Conservation (phyloP, 805 yeast genomes). For the Saturnispora sanitii region DNA sequence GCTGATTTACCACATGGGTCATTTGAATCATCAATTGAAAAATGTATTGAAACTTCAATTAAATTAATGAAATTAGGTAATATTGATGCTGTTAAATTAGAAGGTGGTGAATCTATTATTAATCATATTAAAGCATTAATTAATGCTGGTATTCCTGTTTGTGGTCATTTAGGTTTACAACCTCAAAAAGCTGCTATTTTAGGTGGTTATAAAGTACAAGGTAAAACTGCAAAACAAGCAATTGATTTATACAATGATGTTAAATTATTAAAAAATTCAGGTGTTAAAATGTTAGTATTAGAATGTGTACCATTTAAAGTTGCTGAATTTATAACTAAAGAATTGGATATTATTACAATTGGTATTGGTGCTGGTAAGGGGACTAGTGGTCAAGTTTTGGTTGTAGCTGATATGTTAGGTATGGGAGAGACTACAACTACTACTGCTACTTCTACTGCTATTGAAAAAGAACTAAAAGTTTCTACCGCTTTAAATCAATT, state of each 20-base stretch:
- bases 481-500: neutral
- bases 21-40: constrained; percentile 53
- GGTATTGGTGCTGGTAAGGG: constrained; percentile 92
- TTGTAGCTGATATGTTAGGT: constrained; percentile 76
- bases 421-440: constrained; percentile 40
- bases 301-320: constrained; percentile 81
- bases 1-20: constrained; percentile 89
- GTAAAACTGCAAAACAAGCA: constrained; percentile 48
- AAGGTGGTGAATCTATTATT: constrained; percentile 60
- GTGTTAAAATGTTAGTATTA: constrained; percentile 63
- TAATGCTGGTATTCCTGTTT: constrained; percentile 71
- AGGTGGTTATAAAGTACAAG: constrained; percentile 89
- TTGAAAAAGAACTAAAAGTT: too few relatives aligned
- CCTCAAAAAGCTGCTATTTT: constrained; percentile 75
- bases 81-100: constrained; percentile 70
- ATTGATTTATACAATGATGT: constrained; percentile 56
- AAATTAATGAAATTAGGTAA: constrained; percentile 47
- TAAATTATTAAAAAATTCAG: constrained; percentile 56
- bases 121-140: constrained; percentile 48
- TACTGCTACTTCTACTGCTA: constrained; percentile 27
- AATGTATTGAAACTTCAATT: constrained; percentile 54
- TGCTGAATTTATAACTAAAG: constrained; percentile 52
- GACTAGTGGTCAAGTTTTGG: constrained; percentile 85
- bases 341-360: constrained; percentile 65
- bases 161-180: constrained; percentile 87